phyloP scores from a whole-genome alignment of 805 yeast genomes.

The Scheffersomyces stipitis region DNA sequence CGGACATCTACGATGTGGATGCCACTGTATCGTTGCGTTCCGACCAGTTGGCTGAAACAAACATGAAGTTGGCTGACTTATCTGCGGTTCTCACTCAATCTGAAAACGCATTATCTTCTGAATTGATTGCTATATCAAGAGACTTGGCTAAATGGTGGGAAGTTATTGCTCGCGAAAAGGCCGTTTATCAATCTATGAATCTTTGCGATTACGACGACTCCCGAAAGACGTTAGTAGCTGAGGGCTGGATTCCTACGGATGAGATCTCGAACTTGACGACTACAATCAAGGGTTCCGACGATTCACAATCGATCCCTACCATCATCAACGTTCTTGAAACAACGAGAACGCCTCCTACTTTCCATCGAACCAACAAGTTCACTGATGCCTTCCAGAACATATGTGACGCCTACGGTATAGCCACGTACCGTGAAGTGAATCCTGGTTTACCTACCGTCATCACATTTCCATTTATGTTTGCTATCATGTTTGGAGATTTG shows the following conservation, averaged over 20 bases:
- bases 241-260: constrained; percentile 93
- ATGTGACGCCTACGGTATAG: constrained; percentile 76
- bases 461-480: constrained; percentile 81
- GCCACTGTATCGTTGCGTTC: constrained; percentile 24
- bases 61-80: constrained; percentile 31
- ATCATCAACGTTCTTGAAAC: constrained; percentile 60
- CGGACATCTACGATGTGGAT: constrained; percentile 67
- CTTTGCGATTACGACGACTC: constrained; percentile 76
- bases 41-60: constrained; percentile 28
- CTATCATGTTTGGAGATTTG: constrained; percentile 80
- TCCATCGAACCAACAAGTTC: constrained; percentile 66
- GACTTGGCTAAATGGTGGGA: constrained; percentile 73
- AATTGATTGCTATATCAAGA: constrained; percentile 73
- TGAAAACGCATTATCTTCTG: constrained; percentile 72
- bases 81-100: constrained; percentile 33
- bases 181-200: constrained; percentile 76
- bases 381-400: constrained; percentile 69
- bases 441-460: constrained; percentile 74
- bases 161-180: constrained; percentile 67
- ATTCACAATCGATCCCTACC: constrained; percentile 48
- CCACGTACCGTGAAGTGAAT: constrained; percentile 72
- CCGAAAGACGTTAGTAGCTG: constrained; percentile 87
- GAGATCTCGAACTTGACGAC: constrained; percentile 67
- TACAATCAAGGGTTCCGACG: constrained; percentile 65
- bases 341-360: constrained; percentile 69